These are phyloP conservation scores for Pseudovirgaria hyperparasitica DNA, from an alignment of 2,329 filamentous ascomycete species.

Conservation along the genomic window DNA sequence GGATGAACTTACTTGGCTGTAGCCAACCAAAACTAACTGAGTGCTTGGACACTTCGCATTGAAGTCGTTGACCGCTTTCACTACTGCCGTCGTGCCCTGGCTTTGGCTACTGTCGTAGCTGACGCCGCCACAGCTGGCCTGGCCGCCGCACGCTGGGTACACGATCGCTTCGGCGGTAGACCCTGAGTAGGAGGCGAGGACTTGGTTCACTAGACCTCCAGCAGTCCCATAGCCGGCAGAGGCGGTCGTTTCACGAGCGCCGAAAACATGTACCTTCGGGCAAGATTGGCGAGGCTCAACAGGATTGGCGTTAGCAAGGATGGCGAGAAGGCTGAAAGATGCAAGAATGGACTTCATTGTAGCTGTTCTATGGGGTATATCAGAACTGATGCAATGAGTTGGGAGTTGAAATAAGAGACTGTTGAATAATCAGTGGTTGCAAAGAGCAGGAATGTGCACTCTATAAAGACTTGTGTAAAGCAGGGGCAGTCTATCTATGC, in stretches of 20 bases:
- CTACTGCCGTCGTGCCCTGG: conserved; percentile 46
- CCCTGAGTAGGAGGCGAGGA: conserved; percentile 27
- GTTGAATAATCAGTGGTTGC: too few species aligned
- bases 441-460: too few species aligned
- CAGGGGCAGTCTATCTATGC: too few species aligned
- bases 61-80: conserved; percentile 45
- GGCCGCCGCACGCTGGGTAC: conserved; percentile 49
- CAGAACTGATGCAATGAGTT: too few species aligned
- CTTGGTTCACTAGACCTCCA: conserved; percentile 26
- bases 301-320: conserved; percentile 21
- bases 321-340: conserved; percentile 15
- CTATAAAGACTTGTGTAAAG: too few species aligned
- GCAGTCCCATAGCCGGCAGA: conserved; percentile 28
- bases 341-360: conserved; percentile 20
- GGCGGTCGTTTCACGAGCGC: conserved; percentile 30
- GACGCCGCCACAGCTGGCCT: conserved; percentile 43
- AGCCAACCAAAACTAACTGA: conserved; percentile 48
- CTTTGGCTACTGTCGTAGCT: conserved; percentile 47
- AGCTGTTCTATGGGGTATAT: conserved; percentile 1
- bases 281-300: conserved; percentile 25
- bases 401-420: too few species aligned
- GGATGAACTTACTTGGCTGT: conserved; percentile 39
- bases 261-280: conserved; percentile 32
- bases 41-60: conserved; percentile 44
- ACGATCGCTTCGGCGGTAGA: conserved; percentile 28